Evolutionary conservation across 441 rosid genomes (phyloP).

Genomic region (Gossypium trilobum): DNA sequence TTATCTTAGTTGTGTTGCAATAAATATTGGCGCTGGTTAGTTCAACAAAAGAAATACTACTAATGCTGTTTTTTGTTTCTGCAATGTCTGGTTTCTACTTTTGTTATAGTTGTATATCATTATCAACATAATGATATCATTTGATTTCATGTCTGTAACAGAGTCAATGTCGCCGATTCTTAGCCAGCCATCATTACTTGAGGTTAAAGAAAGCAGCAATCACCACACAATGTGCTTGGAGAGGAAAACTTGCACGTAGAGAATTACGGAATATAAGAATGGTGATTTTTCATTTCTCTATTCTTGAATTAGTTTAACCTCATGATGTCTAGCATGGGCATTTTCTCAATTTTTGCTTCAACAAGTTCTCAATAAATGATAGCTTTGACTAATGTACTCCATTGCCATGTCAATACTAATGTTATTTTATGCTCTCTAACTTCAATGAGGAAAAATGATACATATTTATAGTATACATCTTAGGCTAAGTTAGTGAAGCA

Average conservation of each 20-base stretch:
- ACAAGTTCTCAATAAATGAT: not conserved
- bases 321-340: not conserved
- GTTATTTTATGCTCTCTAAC: not conserved
- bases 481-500: not conserved
- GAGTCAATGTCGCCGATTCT: conserved; percentile 58
- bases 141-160: conserved; percentile 27
- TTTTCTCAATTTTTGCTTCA: not conserved
- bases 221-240: conserved; percentile 63
- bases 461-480: not conserved
- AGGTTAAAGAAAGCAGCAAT: conserved; percentile 59
- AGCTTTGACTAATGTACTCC: not conserved
- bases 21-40: not conserved
- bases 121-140: not conserved
- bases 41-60: conserved; percentile 3
- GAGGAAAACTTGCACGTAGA: conserved; percentile 58
- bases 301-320: conserved; percentile 9
- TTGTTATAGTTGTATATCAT: not conserved
- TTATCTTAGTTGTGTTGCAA: not conserved
- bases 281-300: conserved; percentile 33
- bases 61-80: conserved; percentile 12
- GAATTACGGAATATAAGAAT: conserved; percentile 65
- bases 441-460: not conserved
- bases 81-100: not conserved
- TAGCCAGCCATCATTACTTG: conserved; percentile 35
- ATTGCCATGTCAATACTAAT: not conserved